Conservation (phyloP, 345 rosid species). For the Populus deltoides region DNA sequence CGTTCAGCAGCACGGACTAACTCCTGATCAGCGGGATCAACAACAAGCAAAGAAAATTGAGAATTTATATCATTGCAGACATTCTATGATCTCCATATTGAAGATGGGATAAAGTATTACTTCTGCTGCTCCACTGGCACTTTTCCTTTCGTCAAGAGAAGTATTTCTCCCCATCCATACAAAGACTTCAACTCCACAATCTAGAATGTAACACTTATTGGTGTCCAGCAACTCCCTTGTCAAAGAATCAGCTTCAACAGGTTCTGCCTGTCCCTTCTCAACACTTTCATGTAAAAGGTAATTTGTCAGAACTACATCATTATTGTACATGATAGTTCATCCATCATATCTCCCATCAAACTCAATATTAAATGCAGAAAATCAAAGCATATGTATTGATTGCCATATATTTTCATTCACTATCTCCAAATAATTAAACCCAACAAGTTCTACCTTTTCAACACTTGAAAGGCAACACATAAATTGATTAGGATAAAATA, state of each 20-base stretch:
- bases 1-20: conserved; percentile 51
- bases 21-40: conserved; percentile 42
- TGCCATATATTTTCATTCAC: too few species aligned
- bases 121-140: conserved; percentile 75
- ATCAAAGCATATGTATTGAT: background rate
- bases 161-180: conserved; percentile 97
- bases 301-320: conserved; percentile 26
- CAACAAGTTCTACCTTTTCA: too few species aligned
- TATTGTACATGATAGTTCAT: conserved; percentile 1
- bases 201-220: conserved; percentile 78
- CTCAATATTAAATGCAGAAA: background rate
- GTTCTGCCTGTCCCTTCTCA: conserved; percentile 77
- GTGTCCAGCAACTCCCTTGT: conserved; percentile 73
- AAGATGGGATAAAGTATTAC: conserved; percentile 36
- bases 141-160: conserved; percentile 83
- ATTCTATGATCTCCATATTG: background rate
- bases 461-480: too few species aligned
- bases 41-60: background rate
- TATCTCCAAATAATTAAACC: too few species aligned
- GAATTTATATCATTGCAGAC: background rate
- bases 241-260: conserved; percentile 65
- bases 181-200: conserved; percentile 79
- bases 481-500: too few species aligned
- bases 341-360: background rate
- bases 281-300: conserved; percentile 29